Conservation (phyloP, 345 rosid species). For the Citrus glauca region DNA sequence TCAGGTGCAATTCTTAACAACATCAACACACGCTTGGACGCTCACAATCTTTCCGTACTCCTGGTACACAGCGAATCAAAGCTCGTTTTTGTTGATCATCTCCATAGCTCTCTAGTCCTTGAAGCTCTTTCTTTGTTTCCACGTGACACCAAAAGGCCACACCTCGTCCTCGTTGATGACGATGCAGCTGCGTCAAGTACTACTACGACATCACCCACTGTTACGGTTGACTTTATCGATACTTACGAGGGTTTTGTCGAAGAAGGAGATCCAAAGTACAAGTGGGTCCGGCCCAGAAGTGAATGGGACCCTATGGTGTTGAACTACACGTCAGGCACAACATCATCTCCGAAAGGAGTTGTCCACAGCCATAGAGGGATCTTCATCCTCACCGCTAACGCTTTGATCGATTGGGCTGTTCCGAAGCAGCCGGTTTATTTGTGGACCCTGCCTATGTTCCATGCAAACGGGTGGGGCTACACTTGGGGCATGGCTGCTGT, state of each 20-base stretch:
- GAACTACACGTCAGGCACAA: background rate
- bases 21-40: background rate
- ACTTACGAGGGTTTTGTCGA: background rate
- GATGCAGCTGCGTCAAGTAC: background rate
- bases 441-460: conserved; percentile 5
- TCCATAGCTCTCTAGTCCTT: background rate
- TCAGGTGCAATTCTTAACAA: background rate
- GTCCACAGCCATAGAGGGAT: background rate
- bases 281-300: background rate
- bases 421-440: background rate
- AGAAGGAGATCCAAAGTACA: background rate
- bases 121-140: conserved; percentile 1
- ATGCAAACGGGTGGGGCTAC: background rate
- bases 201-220: background rate
- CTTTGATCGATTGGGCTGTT: background rate
- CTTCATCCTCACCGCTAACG: background rate
- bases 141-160: background rate
- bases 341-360: background rate
- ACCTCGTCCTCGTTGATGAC: background rate
- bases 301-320: background rate
- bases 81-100: background rate
- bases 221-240: background rate
- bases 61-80: background rate
- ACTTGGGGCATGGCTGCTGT: background rate
- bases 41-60: background rate